Evolutionary conservation across 1,284 basidiomycete genomes (phyloP).

Genomic region (Cutaneotrichosporon cutaneum): DNA sequence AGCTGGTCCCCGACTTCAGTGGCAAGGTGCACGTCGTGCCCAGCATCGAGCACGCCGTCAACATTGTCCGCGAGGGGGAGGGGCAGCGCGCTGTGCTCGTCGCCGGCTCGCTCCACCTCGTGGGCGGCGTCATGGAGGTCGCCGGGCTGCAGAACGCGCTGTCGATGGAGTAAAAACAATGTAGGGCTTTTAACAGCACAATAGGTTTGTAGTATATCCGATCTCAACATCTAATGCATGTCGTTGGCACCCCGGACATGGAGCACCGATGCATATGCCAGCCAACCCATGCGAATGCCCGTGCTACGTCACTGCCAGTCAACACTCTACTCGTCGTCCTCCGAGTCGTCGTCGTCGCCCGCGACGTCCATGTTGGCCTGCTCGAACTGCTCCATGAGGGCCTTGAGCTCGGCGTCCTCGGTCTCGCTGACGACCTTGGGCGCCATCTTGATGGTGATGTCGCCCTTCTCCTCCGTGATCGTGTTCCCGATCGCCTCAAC

Average conservation of each 20-base stretch:
- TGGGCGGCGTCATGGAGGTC: constrained; percentile 91
- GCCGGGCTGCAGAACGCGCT: constrained; percentile 65
- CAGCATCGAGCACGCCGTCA: constrained; percentile 84
- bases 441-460: constrained; percentile 94
- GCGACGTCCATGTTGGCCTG: constrained; percentile 91
- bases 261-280: constrained; percentile 9
- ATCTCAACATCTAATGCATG: constrained; percentile 13
- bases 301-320: background rate
- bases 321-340: constrained; percentile 39
- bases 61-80: constrained; percentile 56
- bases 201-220: background rate
- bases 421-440: constrained; percentile 96
- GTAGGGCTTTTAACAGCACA: background rate
- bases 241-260: background rate
- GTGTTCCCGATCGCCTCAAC: constrained; percentile 83
- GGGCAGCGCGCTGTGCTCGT: constrained; percentile 65
- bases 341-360: constrained; percentile 68
- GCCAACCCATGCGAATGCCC: constrained; percentile 11
- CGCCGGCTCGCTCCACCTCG: constrained; percentile 87
- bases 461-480: constrained; percentile 82
- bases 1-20: constrained; percentile 64
- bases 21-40: constrained; percentile 71
- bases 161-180: constrained; percentile 38
- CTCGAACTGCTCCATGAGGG: constrained; percentile 88
- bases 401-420: constrained; percentile 90